Base-by-base conservation (phyloP, 1,139 yeast genomes). In the Dujonia santamariae region DNA sequence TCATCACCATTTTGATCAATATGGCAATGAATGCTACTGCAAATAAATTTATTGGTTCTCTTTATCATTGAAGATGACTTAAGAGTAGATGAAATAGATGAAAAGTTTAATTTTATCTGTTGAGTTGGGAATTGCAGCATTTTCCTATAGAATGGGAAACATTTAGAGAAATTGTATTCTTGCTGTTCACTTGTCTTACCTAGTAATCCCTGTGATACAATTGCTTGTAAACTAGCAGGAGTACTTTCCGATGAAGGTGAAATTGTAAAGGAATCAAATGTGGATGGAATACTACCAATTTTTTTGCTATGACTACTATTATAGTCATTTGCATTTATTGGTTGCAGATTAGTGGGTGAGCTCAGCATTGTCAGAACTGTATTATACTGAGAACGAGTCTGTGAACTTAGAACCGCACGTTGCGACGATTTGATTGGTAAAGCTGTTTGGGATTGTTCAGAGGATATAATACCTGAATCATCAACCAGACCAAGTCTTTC, bases 61-160 rank as follows among this genome's bases (percentile, higher is more conserved):
- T 69, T 61, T 9, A 66, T 48, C 38, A 59, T 51, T 1, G 58
- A 41, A 0, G 71, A 69, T 30, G 74, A 59, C 40, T 71, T 64
- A 43, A 73, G 59, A 30, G 64, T 50, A 26, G 46, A 48, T 5
- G 51, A 40, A 24, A 49, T 41, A 12, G 53, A 42, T 1, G 59
- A 67, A 48, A 54, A 63, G 58, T 61, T 63, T 35, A 78, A 61
- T 38, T 66, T 70, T 23, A 72, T 54, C 19, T 78, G 77, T 45
- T 81, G 90, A 0, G 92, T 81, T 16, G 74, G 71, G 53, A 73
- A 81, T 25, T 80, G 78, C 26, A 75, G 68, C 34, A 79, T 67
- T 49, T 82, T 81, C 37, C 96, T 66, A 53, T 84, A 85, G 38
- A 80, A 75, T 1, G 97, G 97, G 59, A 86, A 88, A 47, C 94